Evolutionary conservation across 345 rosid genomes (phyloP).

Genomic region (Aquilaria yunnanensis): DNA sequence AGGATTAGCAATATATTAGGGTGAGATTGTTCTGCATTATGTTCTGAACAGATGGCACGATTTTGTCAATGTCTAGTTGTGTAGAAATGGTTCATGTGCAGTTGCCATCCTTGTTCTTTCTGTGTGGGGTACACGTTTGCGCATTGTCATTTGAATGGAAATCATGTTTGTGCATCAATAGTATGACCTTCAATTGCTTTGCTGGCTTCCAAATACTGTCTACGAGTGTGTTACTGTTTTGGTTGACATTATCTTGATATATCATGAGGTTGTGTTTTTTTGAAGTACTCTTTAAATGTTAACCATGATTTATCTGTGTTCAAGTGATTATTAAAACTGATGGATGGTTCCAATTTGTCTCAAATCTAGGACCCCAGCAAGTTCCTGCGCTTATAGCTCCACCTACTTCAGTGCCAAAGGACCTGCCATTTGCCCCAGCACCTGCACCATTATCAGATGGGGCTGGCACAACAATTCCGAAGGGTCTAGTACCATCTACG

Average conservation of each 20-base stretch:
- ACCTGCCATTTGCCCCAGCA: constrained; percentile 50
- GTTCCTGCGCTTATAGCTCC: constrained; percentile 71
- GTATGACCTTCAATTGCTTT: background rate
- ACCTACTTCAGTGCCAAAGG: constrained; percentile 55
- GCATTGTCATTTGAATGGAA: background rate
- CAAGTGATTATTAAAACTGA: background rate
- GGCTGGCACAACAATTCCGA: constrained; percentile 20
- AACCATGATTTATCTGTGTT: background rate
- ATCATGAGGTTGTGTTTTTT: background rate
- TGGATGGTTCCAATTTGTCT: constrained; percentile 2
- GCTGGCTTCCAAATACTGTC: no score
- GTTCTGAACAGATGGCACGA: no score
- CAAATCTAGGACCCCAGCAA: constrained; percentile 63
- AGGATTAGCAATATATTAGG: background rate
- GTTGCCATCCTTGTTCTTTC: no score
- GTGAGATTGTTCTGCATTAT: no score
- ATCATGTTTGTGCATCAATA: background rate
- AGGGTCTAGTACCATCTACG: constrained; percentile 41
- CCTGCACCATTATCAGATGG: constrained; percentile 47
- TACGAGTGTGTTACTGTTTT: background rate
- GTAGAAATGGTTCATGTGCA: no score
- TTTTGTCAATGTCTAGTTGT: no score
- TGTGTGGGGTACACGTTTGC: no score
- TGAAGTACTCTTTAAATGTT: background rate
- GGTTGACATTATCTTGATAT: background rate